Percentiles rank a stretch among this genome's conserved stretches.
These are phyloP conservation scores for Eimeria maxima DNA, from an alignment of 169 alveolate species.

Conservation along the genomic window DNA sequence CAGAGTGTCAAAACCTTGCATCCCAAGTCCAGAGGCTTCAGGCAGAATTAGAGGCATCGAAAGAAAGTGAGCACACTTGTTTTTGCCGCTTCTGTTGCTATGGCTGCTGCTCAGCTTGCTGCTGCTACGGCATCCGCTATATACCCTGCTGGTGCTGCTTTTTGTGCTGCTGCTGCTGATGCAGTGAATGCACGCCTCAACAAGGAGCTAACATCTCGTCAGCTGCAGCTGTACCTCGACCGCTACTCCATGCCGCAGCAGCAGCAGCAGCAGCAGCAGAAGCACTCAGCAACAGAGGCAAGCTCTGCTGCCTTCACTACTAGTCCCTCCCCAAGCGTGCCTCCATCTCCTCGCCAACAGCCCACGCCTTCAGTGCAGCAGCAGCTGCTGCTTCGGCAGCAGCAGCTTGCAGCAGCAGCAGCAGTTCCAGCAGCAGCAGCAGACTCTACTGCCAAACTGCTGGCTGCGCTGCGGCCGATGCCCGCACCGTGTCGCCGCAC, in stretches of 20 bases:
- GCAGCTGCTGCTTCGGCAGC: slow-evolving; percentile 40
- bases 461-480: slow-evolving; percentile 60
- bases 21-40: slow-evolving; percentile 51
- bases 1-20: slow-evolving; percentile 33
- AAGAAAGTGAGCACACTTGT: not conserved
- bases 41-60: slow-evolving; percentile 41
- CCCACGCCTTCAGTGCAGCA: slow-evolving; percentile 50
- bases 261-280: slow-evolving; percentile 47
- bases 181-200: slow-evolving; percentile 57
- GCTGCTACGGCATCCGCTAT: not conserved
- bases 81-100: not conserved
- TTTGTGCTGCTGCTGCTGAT: slow-evolving; percentile 20
- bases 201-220: slow-evolving; percentile 55
- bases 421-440: slow-evolving; percentile 27
- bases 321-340: not conserved
- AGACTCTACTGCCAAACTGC: slow-evolving; percentile 34
- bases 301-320: not conserved
- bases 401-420: slow-evolving; percentile 42
- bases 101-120: not conserved
- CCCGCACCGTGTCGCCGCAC: slow-evolving; percentile 28
- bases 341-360: slow-evolving; percentile 44
- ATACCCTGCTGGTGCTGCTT: not conserved
- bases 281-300: slow-evolving; percentile 12
- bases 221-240: slow-evolving; percentile 62
- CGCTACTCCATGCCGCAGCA: slow-evolving; percentile 42